Percentiles rank a stretch among this genome's conserved stretches.
phyloP scores from a whole-genome alignment of 2,329 filamentous ascomycete genomes.

The Fusarium sp. region DNA sequence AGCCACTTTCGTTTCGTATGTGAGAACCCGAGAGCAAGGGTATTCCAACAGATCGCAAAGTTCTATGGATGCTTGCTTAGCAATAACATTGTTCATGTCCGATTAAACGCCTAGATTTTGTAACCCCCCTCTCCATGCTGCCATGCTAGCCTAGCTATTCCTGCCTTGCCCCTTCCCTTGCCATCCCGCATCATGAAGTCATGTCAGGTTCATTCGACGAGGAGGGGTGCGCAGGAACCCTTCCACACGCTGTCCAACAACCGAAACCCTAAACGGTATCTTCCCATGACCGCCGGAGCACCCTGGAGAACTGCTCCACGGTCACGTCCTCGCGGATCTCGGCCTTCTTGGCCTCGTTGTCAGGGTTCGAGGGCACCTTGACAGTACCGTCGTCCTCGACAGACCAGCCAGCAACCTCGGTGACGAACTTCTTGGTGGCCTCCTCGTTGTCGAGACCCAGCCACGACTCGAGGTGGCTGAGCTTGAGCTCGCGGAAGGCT shows the following conservation, averaged over 20 bases:
- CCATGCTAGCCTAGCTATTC: constrained; percentile 39
- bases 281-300: constrained; percentile 86
- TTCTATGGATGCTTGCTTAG: constrained; percentile 47
- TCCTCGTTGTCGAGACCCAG: constrained; percentile 71
- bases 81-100: constrained; percentile 51
- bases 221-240: constrained; percentile 32
- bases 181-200: constrained; percentile 41
- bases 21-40: constrained; percentile 22
- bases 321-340: constrained; percentile 96
- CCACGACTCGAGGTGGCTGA: constrained; percentile 75
- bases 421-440: constrained; percentile 77
- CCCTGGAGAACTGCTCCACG: constrained; percentile 82
- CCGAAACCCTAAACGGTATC: constrained; percentile 55
- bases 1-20: constrained; percentile 10
- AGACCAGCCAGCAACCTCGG: constrained; percentile 86
- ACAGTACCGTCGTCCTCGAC: constrained; percentile 72
- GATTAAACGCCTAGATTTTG: constrained; percentile 50
- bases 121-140: constrained; percentile 45
- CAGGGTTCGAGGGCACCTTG: constrained; percentile 87
- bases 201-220: constrained; percentile 42
- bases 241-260: constrained; percentile 25
- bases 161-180: constrained; percentile 25
- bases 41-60: constrained; percentile 42
- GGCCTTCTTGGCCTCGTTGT: constrained; percentile 96
- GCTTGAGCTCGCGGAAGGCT: constrained; percentile 75